Base-by-base conservation (phyloP, 2,329 filamentous ascomycete species). In the Chrysosporium keratinophilum region DNA sequence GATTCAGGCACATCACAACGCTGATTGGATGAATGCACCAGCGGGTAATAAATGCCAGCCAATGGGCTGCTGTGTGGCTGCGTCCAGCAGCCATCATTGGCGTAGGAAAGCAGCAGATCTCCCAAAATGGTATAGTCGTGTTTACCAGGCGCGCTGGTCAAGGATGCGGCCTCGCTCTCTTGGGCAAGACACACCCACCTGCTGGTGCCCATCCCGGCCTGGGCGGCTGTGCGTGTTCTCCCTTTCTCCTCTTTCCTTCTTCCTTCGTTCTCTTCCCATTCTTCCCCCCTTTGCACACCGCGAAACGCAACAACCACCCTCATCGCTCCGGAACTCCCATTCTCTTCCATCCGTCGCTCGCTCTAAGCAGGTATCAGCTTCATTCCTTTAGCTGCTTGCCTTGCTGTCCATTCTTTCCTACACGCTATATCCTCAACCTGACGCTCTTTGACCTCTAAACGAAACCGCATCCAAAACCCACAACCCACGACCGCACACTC, bases 371-470 rank as follows among this genome's bases (percentile, higher is more conserved):
- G 72, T 72, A 68, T 69, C 76, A 74, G 78, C 78, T 82, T 80
- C 79, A 82, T 76, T 82, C 79, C 71, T 81, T 82, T 69, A 80
- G 78, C 77, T 78, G 76, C 69, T 71, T 70, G 69, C 68, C 64
- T 68, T 70, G 77, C 72, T 65, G 66, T 76, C 70, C 74, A 63
- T 69, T 76, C 73, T 60, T 74, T 75, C 64, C 41, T 43, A 41
- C 42, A 42, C 43, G 9, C 15, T 41, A n/a, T 41, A 41, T 37
- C 28, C 28, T 14, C 39, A 51, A 44, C 49, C 28, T 28, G 23
- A 37, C 51, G 35, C 19, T 53, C 51, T 34, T 53, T 53, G 42
- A 20, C n/a, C 7, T 20, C 37, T 35, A 11, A 19, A 28, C 23
- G 23, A 28, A 28, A 15, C 20, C 17, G 20, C 19, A 39, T 34